phyloP scores from a whole-genome alignment of 1,284 basidiomycete genomes.

The Cystobasidium pallidum region DNA sequence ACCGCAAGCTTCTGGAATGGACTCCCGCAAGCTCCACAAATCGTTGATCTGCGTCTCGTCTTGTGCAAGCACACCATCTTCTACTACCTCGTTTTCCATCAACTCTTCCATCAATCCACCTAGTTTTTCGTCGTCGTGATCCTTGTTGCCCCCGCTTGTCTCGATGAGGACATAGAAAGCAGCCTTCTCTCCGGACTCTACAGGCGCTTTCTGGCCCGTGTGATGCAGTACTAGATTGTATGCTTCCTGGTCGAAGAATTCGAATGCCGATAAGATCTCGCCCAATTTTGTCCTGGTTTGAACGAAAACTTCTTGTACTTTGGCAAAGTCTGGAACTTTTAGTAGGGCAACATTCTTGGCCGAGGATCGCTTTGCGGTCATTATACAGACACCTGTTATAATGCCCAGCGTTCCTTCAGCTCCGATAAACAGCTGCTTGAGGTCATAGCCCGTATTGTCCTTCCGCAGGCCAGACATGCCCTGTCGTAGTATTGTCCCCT shows the following conservation, averaged over 20 bases:
- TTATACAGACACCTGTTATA: slow-evolving; percentile 91
- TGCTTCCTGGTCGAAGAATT: slow-evolving; percentile 88
- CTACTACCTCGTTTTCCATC: slow-evolving; percentile 76
- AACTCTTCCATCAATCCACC: slow-evolving; percentile 76
- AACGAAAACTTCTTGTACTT: slow-evolving; percentile 63
- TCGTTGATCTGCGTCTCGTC: slow-evolving; percentile 86
- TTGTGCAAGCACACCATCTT: slow-evolving; percentile 90
- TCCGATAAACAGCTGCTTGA: slow-evolving; percentile 98
- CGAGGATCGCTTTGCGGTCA: slow-evolving; percentile 86
- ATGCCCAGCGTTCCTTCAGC: slow-evolving; percentile 95
- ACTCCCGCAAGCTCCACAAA: slow-evolving; percentile 93
- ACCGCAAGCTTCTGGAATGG: slow-evolving; percentile 86
- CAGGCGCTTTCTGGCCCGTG: slow-evolving; percentile 62
- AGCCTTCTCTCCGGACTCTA: slow-evolving; percentile 56
- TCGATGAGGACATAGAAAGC: slow-evolving; percentile 86
- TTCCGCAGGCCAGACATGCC: slow-evolving; percentile 72
- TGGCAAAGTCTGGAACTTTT: slow-evolving; percentile 62
- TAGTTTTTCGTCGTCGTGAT: slow-evolving; percentile 98
- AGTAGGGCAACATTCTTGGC: slow-evolving; percentile 63
- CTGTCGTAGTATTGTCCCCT: slow-evolving; percentile 81
- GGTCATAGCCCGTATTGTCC: slow-evolving; percentile 99
- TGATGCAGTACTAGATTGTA: slow-evolving; percentile 73
- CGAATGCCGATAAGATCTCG: slow-evolving; percentile 97
- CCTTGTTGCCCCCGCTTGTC: slow-evolving; percentile 89
- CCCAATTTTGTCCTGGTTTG: slow-evolving; percentile 71